phyloP scores from a whole-genome alignment of 1,284 basidiomycete species.

The Apiotrichum gracile region DNA sequence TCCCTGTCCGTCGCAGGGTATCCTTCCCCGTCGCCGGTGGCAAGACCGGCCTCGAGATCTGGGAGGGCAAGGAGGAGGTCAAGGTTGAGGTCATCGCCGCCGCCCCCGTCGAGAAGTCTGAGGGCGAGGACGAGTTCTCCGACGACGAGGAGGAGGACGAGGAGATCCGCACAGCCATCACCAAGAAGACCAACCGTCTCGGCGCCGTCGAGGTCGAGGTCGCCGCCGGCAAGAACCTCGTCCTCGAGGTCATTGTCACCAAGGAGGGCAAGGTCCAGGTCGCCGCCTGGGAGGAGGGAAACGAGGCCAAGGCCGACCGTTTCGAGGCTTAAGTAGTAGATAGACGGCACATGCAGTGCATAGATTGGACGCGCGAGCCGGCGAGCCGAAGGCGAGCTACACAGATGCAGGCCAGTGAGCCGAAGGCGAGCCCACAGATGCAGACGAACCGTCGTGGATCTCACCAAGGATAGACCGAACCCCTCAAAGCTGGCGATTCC shows the following conservation, averaged over 20 bases:
- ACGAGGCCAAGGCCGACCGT: conserved; percentile 39
- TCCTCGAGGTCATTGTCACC: conserved; percentile 59
- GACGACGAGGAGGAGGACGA: conserved; percentile 57
- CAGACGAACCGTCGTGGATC: too few species aligned
- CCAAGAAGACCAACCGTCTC: conserved; percentile 57
- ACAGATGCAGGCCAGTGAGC: not conserved
- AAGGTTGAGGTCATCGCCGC: conserved; percentile 60
- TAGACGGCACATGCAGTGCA: conserved; percentile 11
- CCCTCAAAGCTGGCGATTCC: too few species aligned
- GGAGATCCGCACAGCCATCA: conserved; percentile 60
- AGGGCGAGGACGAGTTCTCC: conserved; percentile 34
- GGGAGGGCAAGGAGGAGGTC: conserved; percentile 78
- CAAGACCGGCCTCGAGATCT: conserved; percentile 70
- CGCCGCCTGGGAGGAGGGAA: conserved; percentile 51
- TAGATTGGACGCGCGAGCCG: not conserved
- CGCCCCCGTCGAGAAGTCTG: conserved; percentile 40
- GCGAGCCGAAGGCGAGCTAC: not conserved
- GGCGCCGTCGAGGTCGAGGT: conserved; percentile 53
- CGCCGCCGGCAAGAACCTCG: conserved; percentile 54
- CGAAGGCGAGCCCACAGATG: too few species aligned
- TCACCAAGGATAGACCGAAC: too few species aligned
- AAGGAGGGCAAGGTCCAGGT: conserved; percentile 55
- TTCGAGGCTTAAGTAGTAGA: conserved; percentile 23
- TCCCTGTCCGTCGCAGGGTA: conserved; percentile 69
- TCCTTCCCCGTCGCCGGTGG: conserved; percentile 62